Base-by-base conservation (phyloP, 805 yeast genomes). In the Torulaspora microellipsoides region DNA sequence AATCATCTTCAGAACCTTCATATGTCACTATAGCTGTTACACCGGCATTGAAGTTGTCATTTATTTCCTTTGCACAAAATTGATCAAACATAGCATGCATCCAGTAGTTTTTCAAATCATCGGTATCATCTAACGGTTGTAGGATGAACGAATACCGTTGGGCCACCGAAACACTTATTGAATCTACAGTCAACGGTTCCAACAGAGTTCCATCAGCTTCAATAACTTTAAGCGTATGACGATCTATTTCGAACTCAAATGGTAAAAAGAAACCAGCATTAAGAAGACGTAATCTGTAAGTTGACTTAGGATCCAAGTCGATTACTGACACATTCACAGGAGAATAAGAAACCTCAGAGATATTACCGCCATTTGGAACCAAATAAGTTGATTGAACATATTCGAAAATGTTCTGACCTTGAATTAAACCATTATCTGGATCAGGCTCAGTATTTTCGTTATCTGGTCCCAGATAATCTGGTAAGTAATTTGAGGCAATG, bases 131-230 rank as follows among this genome's bases (percentile, higher is more conserved):
- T 67, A 64, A 51, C 56, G 61, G 85, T 72, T 25, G 66, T 31
- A 83, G 52, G 43, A 82, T 66, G 3, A 81, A 75, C 12, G 85
- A 75, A 58, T 81, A 77, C 47, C 95, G 67, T 64, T 85, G 91
- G 8, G 86, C 90, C 14, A 80, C 85, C 1, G 85, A 72, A 39
- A 75, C 58, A 53, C 68, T 72, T 25, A 74, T 45, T 46, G 68
- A 65, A 13, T 66, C 70, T 7, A 75, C 71, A 37, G 62, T 64
- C 42, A 66, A 55, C 15, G 74, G 74, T 45, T 73, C 70, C 9
- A 76, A 75, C 36, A 70, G 63, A 15, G 77, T 67, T 17, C 82
- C 81, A 48, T 77, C 82, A 17, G 73, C 71, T 52, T 76, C 82
- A 31, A 77, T 71, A 12, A 77, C 65, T 7, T 72, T 69, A 46